These are phyloP conservation scores for Phaseolus coccineus DNA, from an alignment of 331 rosid species.

Conservation along the genomic window DNA sequence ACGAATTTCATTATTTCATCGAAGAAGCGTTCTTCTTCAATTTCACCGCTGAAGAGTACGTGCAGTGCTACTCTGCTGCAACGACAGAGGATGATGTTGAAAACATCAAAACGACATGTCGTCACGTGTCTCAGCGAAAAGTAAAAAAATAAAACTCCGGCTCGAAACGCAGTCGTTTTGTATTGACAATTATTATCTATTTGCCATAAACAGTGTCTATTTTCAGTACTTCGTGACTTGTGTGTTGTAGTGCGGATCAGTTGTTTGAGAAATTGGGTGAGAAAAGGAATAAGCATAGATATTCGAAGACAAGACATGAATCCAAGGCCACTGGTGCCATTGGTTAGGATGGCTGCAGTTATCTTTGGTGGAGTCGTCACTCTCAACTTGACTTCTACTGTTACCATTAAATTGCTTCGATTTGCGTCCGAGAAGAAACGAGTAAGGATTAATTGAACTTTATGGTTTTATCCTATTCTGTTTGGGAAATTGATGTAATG, in stretches of 20 bases:
- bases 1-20: conserved; percentile 80
- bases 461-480: neutral
- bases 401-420: conserved; percentile 67
- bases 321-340: conserved; percentile 53
- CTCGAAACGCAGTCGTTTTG: conserved; percentile 33
- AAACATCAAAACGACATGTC: conserved; percentile 19
- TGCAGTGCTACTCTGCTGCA: conserved; percentile 7
- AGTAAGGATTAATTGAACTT: conserved; percentile 50
- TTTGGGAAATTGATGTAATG: neutral
- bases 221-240: neutral
- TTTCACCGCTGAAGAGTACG: neutral
- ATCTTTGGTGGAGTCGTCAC: conserved; percentile 70
- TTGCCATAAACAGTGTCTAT: neutral
- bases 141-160: neutral
- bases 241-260: conserved; percentile 12
- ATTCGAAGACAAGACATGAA: conserved; percentile 53
- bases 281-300: neutral
- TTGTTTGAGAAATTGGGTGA: neutral
- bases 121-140: neutral
- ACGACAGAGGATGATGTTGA: neutral
- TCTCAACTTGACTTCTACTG: conserved; percentile 70
- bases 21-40: conserved; percentile 38
- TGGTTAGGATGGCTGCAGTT: conserved; percentile 57
- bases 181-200: neutral
- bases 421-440: conserved; percentile 68